Conservation (phyloP, 1,139 yeast species). For the Hyphopichia fennica region DNA sequence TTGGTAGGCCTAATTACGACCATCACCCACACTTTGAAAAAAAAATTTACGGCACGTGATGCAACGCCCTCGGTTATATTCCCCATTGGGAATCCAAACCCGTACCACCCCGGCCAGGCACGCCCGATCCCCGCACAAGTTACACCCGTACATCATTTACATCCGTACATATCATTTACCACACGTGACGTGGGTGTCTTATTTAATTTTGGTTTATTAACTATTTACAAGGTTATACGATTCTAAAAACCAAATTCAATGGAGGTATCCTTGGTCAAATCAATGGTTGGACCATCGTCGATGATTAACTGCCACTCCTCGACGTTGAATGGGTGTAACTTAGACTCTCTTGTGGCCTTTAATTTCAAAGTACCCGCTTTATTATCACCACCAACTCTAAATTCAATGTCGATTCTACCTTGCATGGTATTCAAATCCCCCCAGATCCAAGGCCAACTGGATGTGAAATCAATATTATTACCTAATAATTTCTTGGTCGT, state of each 20-base stretch:
- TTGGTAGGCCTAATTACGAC: no score
- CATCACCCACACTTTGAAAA: no score
- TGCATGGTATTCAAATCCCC: constrained; percentile 83
- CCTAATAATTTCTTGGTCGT: constrained; percentile 69
- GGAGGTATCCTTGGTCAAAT: constrained; percentile 53
- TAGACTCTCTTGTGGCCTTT: constrained; percentile 59
- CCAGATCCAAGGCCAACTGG: constrained; percentile 82
- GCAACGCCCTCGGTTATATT: no score
- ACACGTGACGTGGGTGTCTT: no score
- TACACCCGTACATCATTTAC: no score
- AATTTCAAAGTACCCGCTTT: constrained; percentile 51
- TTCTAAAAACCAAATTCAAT: constrained; percentile 32
- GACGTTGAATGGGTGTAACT: constrained; percentile 57
- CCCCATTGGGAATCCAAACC: no score
- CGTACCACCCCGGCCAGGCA: no score
- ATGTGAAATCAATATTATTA: constrained; percentile 66
- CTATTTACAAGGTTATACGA: no score
- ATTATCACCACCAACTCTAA: constrained; percentile 66
- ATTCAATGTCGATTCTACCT: constrained; percentile 74
- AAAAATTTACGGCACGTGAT: no score
- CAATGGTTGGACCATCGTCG: constrained; percentile 37
- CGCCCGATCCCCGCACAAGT: no score
- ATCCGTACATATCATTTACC: no score
- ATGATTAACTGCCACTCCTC: constrained; percentile 58
- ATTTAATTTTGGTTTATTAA: no score